Evolutionary conservation across 768 basidiomycete species (phyloP).

Genomic region (Amanita fuliginea): DNA sequence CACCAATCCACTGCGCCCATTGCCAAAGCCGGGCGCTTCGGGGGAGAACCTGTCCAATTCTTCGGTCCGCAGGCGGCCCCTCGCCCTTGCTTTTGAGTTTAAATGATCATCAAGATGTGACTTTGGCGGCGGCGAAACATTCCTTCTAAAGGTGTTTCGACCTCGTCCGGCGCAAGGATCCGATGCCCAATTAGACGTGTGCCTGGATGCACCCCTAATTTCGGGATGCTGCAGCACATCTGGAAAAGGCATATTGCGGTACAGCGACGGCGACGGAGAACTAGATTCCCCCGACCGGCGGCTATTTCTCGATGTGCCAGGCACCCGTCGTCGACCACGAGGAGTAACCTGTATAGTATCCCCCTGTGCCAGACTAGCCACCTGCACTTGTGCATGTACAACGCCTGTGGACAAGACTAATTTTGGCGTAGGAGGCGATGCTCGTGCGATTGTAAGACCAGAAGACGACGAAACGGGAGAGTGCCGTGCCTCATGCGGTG

Average conservation of each 20-base stretch:
- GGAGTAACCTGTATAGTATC: constrained; percentile 31
- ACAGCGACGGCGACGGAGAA: constrained; percentile 31
- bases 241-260: neutral
- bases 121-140: constrained; percentile 48
- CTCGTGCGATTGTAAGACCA: constrained; percentile 32
- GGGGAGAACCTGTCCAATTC: constrained; percentile 37
- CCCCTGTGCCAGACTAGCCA: constrained; percentile 10
- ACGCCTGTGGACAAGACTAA: constrained; percentile 21
- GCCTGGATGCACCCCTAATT: constrained; percentile 20
- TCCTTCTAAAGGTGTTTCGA: constrained; percentile 39
- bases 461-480: constrained; percentile 39
- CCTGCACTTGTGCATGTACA: constrained; percentile 13
- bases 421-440: constrained; percentile 56
- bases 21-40: constrained; percentile 52
- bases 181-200: constrained; percentile 36
- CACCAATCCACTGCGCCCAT: constrained; percentile 53
- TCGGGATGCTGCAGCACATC: constrained; percentile 1
- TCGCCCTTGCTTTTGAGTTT: constrained; percentile 18
- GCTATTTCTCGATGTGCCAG: constrained; percentile 20
- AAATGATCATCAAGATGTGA: constrained; percentile 21
- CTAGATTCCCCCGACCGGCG: constrained; percentile 21
- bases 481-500: constrained; percentile 19
- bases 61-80: constrained; percentile 45
- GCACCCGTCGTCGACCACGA: constrained; percentile 39
- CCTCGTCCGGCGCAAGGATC: constrained; percentile 31